Conservation (phyloP, 371 early-diverging fungal species). For the Mucor indicus region DNA sequence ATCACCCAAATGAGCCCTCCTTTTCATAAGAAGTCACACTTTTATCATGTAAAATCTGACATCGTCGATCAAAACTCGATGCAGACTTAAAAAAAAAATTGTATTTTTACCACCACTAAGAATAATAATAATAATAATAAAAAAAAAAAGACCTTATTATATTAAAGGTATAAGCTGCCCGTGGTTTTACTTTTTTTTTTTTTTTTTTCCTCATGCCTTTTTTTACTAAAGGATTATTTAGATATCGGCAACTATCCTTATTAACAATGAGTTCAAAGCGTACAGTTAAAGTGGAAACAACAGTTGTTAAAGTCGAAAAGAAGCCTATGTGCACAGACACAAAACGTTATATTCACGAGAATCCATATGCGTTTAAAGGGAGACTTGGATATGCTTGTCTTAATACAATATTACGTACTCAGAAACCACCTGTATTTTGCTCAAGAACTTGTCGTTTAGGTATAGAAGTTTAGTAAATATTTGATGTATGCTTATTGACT, state of each 20-base stretch:
- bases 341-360: conserved; percentile 13
- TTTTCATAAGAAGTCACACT: conserved; percentile 1
- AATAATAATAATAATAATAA: too few species aligned
- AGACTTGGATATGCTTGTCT: conserved; percentile 23
- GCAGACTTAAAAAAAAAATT: conserved; percentile 1
- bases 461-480: background rate
- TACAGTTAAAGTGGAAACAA: background rate
- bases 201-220: background rate
- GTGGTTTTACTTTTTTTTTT: background rate
- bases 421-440: conserved; percentile 22
- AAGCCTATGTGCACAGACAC: background rate
- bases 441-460: conserved; percentile 22
- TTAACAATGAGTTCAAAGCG: background rate
- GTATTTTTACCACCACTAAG: too few species aligned
- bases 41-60: too few species aligned
- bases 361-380: conserved; percentile 20
- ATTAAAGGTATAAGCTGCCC: too few species aligned
- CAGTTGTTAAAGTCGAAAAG: background rate
- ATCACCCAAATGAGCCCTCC: conserved; percentile 8
- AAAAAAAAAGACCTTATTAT: too few species aligned
- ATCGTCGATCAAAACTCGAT: too few species aligned
- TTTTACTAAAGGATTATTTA: background rate
- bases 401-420: conserved; percentile 14
- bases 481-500: background rate
- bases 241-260: background rate